Conservation (phyloP, 2,329 filamentous ascomycete genomes). For the Coniochaeta sp. region DNA sequence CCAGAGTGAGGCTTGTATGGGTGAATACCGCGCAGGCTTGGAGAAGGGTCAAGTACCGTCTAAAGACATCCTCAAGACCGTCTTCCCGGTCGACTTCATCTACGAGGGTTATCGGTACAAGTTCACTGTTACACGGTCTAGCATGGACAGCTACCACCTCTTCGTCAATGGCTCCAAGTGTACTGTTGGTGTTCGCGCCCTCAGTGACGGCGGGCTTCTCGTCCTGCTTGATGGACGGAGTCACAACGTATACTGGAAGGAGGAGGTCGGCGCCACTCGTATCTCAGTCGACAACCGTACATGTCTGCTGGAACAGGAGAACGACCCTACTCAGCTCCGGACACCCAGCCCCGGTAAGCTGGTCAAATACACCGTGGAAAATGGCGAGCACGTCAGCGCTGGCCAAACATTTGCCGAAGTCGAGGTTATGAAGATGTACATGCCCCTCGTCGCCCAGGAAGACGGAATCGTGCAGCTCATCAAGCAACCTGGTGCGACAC, state of each 20-base stretch:
- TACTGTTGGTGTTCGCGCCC: conserved; percentile 81
- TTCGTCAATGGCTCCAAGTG: conserved; percentile 99
- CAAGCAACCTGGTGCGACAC: conserved; percentile 96
- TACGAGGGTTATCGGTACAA: conserved; percentile 96
- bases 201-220: conserved; percentile 89
- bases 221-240: conserved; percentile 86
- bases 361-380: conserved; percentile 95
- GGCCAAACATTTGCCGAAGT: conserved; percentile 94
- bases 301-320: conserved; percentile 95
- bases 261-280: conserved; percentile 92
- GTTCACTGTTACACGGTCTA: conserved; percentile 92
- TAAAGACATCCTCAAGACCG: conserved; percentile 94
- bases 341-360: conserved; percentile 95
- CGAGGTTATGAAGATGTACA: conserved; percentile 99
- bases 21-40: conserved; percentile 78
- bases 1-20: conserved; percentile 82
- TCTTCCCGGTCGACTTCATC: conserved; percentile 97
- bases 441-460: conserved; percentile 91
- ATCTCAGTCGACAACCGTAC: conserved; percentile 97
- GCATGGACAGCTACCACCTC: conserved; percentile 87
- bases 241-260: conserved; percentile 99
- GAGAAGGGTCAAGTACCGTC: conserved; percentile 97
- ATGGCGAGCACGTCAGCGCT: conserved; percentile 85
- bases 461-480: conserved; percentile 96
- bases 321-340: conserved; percentile 93